These are phyloP conservation scores for Chrysosphaeria jannelii DNA, from an alignment of 2,329 filamentous ascomycete species.

Conservation along the genomic window DNA sequence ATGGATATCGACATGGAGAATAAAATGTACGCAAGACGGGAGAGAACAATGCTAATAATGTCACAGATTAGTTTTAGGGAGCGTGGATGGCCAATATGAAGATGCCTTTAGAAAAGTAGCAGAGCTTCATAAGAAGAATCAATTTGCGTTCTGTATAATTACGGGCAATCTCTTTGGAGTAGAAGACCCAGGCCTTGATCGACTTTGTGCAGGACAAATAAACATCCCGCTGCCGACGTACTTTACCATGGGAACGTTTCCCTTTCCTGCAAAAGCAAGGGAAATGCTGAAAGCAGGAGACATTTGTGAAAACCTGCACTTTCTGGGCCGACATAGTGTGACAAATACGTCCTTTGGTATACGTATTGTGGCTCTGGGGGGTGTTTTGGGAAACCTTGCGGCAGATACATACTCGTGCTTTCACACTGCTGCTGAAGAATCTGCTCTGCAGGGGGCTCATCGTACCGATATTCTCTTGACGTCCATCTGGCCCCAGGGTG, in stretches of 20 bases:
- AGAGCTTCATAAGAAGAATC: slow-evolving; percentile 58
- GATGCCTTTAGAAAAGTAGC: slow-evolving; percentile 53
- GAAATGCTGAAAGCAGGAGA: slow-evolving; percentile 5
- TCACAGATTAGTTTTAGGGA: slow-evolving; percentile 48
- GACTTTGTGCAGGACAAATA: slow-evolving; percentile 43
- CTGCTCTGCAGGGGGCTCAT: slow-evolving; percentile 43
- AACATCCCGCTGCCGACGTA: slow-evolving; percentile 59
- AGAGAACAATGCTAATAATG: no score
- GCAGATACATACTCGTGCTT: slow-evolving; percentile 38
- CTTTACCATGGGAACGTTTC: slow-evolving; percentile 48
- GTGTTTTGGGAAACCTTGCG: slow-evolving; percentile 11
- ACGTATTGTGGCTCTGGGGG: slow-evolving; percentile 64
- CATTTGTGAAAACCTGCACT: slow-evolving; percentile 74
- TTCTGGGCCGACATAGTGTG: slow-evolving; percentile 58
- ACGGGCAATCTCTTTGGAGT: slow-evolving; percentile 54
- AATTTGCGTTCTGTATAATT: slow-evolving; percentile 61
- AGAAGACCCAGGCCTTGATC: slow-evolving; percentile 26
- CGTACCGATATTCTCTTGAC: slow-evolving; percentile 69
- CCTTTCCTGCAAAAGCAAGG: slow-evolving; percentile 30
- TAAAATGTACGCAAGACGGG: no score
- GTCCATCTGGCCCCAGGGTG: slow-evolving; percentile 49
- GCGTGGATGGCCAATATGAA: slow-evolving; percentile 49
- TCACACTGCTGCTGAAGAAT: slow-evolving; percentile 51
- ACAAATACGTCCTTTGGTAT: slow-evolving; percentile 77
- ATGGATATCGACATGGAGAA: not conserved